phyloP scores from a whole-genome alignment of 768 basidiomycete species.

The Boletus subcaerulescens region DNA sequence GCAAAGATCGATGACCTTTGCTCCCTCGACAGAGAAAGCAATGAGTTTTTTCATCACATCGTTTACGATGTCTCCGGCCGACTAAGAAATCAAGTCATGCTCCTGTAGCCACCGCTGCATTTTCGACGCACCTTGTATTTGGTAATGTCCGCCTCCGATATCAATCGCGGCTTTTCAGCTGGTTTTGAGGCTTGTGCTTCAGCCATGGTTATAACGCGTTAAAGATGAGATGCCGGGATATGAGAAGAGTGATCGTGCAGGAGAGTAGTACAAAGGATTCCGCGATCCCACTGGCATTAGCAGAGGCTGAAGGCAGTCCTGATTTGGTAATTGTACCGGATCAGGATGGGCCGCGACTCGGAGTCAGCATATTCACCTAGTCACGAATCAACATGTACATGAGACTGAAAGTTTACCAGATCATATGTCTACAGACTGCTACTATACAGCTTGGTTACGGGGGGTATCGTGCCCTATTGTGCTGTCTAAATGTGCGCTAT shows the following conservation, averaged over 20 bases:
- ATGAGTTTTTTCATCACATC: conserved; percentile 84
- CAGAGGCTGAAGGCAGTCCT: conserved; percentile 7
- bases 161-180: conserved; percentile 53
- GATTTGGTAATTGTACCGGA: conserved; percentile 24
- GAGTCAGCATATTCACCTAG: no score
- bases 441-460: conserved; percentile 26
- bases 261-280: not conserved
- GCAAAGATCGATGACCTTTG: conserved; percentile 87
- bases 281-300: conserved; percentile 3
- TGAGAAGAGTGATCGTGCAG: conserved; percentile 4
- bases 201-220: conserved; percentile 45
- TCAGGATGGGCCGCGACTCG: not conserved
- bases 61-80: conserved; percentile 89
- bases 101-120: conserved; percentile 15
- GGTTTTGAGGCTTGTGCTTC: conserved; percentile 47
- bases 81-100: conserved; percentile 39
- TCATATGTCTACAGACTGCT: conserved; percentile 18
- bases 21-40: conserved; percentile 71
- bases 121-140: conserved; percentile 72
- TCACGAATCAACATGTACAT: not conserved
- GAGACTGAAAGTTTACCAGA: not conserved
- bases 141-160: conserved; percentile 72
- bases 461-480: conserved; percentile 24
- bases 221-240: conserved; percentile 1
- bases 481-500: conserved; percentile 18